Conservation (phyloP, 148 eudicot species). For the Suaeda aralocaspica region DNA sequence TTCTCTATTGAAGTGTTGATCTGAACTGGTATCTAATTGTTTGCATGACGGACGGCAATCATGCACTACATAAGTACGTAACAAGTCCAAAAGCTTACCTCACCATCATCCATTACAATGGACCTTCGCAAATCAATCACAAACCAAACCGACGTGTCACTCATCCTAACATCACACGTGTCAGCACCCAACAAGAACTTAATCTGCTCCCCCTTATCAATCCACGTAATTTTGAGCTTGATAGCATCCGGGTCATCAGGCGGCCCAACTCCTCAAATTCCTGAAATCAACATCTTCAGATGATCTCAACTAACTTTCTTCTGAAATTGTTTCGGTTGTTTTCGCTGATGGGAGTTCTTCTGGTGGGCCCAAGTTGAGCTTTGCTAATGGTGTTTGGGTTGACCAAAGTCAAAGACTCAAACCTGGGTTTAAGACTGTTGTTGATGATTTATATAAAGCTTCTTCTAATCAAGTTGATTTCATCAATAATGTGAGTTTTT, state of each 20-base stretch:
- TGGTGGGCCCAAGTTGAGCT: conserved; percentile 65
- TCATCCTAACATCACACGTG: conserved; percentile 37
- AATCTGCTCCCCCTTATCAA: conserved; percentile 72
- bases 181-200: conserved; percentile 38
- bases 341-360: conserved; percentile 50
- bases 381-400: conserved; percentile 76
- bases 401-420: conserved; percentile 48
- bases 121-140: conserved; percentile 50
- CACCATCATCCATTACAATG: conserved; percentile 38
- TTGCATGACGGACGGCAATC: too few relatives aligned
- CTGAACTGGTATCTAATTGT: too few relatives aligned
- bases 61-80: too few relatives aligned
- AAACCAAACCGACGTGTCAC: conserved; percentile 59
- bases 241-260: conserved; percentile 70
- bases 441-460: conserved; percentile 52
- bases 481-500: conserved; percentile 47
- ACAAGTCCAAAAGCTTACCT: too few relatives aligned
- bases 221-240: conserved; percentile 58
- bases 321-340: conserved; percentile 55
- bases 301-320: conserved; percentile 55
- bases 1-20: too few relatives aligned
- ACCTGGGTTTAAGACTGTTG: conserved; percentile 46
- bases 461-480: conserved; percentile 62
- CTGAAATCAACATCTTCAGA: conserved; percentile 52
- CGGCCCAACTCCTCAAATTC: conserved; percentile 60